phyloP scores from a whole-genome alignment of 2,329 filamentous ascomycete genomes.

The Cytospora piceicola region DNA sequence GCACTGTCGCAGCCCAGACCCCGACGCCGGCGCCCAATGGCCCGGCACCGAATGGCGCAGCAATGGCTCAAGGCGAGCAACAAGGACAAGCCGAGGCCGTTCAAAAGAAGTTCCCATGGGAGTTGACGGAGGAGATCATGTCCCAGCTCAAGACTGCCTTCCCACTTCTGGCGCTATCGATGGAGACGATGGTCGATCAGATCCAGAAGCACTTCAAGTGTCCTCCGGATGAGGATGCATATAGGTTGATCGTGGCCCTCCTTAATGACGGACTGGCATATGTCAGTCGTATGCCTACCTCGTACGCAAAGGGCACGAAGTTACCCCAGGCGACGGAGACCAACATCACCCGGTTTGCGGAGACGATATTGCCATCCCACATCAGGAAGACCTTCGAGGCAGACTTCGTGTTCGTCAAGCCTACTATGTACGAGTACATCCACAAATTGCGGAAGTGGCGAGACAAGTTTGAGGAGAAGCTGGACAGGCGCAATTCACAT shows the following conservation, averaged over 20 bases:
- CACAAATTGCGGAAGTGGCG: slow-evolving; percentile 95
- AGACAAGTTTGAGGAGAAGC: slow-evolving; percentile 96
- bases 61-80: slow-evolving; percentile 29
- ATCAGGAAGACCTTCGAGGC: slow-evolving; percentile 95
- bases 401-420: slow-evolving; percentile 95
- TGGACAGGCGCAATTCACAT: slow-evolving; percentile 78
- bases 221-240: slow-evolving; percentile 96
- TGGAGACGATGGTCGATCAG: slow-evolving; percentile 99
- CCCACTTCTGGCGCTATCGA: slow-evolving; percentile 90
- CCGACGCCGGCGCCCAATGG: slow-evolving; percentile 21
- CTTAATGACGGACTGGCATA: slow-evolving; percentile 95
- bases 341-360: slow-evolving; percentile 95
- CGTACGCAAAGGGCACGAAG: slow-evolving; percentile 90
- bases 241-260: slow-evolving; percentile 93
- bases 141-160: slow-evolving; percentile 95
- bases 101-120: slow-evolving; percentile 85
- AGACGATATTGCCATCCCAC: slow-evolving; percentile 91
- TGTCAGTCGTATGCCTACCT: slow-evolving; percentile 82
- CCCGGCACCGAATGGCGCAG: slow-evolving; percentile 27
- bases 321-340: slow-evolving; percentile 87
- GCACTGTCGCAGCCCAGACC: slow-evolving; percentile 21
- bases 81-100: slow-evolving; percentile 39
- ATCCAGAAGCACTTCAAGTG: slow-evolving; percentile 99
- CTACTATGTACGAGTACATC: slow-evolving; percentile 98
- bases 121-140: slow-evolving; percentile 94